Conservation (phyloP, 441 rosid species). For the Biscutella auriculata region DNA sequence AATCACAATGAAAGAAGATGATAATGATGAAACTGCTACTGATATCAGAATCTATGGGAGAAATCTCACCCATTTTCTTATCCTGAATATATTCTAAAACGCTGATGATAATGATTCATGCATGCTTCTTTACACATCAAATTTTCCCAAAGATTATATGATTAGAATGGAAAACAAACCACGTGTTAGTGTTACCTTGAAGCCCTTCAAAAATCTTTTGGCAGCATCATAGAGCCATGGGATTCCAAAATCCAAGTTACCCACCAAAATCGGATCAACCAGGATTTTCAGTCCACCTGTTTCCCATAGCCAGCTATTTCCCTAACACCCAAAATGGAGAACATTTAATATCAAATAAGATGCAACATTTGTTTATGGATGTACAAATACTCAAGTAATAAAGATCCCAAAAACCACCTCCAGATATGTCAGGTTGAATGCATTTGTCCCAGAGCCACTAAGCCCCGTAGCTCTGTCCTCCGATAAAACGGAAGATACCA, state of each 20-base stretch:
- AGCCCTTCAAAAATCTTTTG: constrained; percentile 56
- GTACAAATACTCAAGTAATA: not conserved
- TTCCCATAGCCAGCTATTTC: constrained; percentile 89
- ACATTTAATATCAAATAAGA: not conserved
- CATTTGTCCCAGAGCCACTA: constrained; percentile 30
- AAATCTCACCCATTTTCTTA: not conserved
- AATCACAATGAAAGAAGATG: not conserved
- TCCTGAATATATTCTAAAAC: not conserved
- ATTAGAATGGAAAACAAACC: not conserved
- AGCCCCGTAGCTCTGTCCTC: constrained; percentile 44
- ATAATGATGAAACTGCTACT: not conserved
- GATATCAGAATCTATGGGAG: not conserved
- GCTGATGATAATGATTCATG: not conserved
- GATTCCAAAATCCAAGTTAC: constrained; percentile 85
- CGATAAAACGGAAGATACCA: constrained; percentile 44
- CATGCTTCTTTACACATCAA: not conserved
- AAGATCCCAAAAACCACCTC: constrained; percentile 38
- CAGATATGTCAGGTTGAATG: constrained; percentile 61
- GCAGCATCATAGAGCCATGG: constrained; percentile 83
- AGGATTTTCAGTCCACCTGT: constrained; percentile 47
- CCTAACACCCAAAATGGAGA: constrained; percentile 32
- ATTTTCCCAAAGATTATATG: not conserved
- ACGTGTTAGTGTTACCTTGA: constrained; percentile 46
- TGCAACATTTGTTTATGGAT: not conserved
- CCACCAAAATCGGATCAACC: constrained; percentile 82